These are phyloP conservation scores for Solanum sitiens DNA, from an alignment of 257 asterid genomes.

Conservation along the genomic window DNA sequence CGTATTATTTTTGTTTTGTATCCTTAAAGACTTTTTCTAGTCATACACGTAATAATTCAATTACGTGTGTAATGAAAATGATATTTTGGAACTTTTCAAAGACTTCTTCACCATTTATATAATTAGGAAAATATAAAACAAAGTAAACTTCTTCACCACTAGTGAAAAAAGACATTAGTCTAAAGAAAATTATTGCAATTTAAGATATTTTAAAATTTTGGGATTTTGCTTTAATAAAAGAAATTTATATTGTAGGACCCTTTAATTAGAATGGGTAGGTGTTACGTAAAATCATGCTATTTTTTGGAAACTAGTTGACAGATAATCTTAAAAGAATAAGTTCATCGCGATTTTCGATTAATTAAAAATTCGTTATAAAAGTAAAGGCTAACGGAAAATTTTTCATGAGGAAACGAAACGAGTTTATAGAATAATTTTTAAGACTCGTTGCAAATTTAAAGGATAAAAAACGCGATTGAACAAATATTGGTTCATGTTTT, in stretches of 20 bases:
- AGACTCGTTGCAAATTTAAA: too few species aligned
- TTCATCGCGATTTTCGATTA: background rate
- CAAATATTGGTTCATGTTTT: too few species aligned
- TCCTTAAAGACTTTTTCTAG: background rate
- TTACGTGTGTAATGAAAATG: background rate
- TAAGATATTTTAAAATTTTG: background rate
- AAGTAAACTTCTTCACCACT: background rate
- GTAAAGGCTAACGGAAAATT: fast-evolving
- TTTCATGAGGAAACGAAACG: background rate
- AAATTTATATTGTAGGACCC: background rate
- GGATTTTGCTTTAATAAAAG: background rate
- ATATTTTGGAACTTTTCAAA: background rate
- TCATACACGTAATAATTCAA: background rate
- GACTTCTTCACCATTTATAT: background rate
- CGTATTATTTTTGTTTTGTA: background rate
- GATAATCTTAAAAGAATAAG: background rate
- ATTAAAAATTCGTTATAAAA: background rate
- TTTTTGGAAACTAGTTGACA: background rate
- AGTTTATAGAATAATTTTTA: too few species aligned
- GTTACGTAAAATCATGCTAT: background rate
- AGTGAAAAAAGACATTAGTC: background rate
- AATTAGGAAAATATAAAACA: background rate
- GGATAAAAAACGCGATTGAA: background rate
- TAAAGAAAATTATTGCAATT: background rate
- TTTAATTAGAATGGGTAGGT: background rate